Evolutionary conservation across 768 basidiomycete genomes (phyloP).

Genomic region (Collybiopsis luxurians): DNA sequence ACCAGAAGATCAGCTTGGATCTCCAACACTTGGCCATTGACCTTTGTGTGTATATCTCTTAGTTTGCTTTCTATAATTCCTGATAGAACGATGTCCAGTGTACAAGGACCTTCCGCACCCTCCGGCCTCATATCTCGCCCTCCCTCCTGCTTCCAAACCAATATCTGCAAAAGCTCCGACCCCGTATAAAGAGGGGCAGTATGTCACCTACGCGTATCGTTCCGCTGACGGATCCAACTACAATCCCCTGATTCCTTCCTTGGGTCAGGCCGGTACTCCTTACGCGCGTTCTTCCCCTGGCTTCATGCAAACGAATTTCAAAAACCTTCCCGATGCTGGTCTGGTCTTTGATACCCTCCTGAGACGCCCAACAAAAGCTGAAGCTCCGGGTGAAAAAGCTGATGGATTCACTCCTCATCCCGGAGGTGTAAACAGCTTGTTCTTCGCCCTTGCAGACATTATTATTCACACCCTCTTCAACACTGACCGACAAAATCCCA

Average conservation of each 20-base stretch:
- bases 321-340: slow-evolving; percentile 57
- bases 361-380: slow-evolving; percentile 25
- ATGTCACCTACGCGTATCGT: slow-evolving; percentile 50
- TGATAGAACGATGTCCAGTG: too few species aligned
- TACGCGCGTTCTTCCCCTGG: slow-evolving; percentile 66
- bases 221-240: slow-evolving; percentile 61
- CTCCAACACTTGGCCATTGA: slow-evolving; percentile 52
- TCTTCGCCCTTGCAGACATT: slow-evolving; percentile 79
- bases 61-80: too few species aligned
- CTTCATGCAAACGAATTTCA: slow-evolving; percentile 28
- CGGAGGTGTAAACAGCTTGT: slow-evolving; percentile 66
- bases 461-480: slow-evolving; percentile 73
- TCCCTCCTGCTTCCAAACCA: slow-evolving; percentile 17
- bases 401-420: slow-evolving; percentile 39
- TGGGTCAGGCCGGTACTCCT: slow-evolving; percentile 61
- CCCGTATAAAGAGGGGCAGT: not conserved
- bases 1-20: slow-evolving; percentile 24
- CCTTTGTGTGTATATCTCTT: slow-evolving; percentile 46
- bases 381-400: slow-evolving; percentile 3
- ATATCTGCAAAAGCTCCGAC: slow-evolving; percentile 7
- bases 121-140: slow-evolving; percentile 48
- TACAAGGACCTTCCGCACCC: slow-evolving; percentile 83
- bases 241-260: slow-evolving; percentile 48
- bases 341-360: slow-evolving; percentile 74
- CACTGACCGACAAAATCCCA: slow-evolving; percentile 43